A percentile compares a stretch with the other conserved stretches of the same genome.
phyloP scores from a whole-genome alignment of 495 filamentous ascomycete genomes.

The Daldinia decipiens region DNA sequence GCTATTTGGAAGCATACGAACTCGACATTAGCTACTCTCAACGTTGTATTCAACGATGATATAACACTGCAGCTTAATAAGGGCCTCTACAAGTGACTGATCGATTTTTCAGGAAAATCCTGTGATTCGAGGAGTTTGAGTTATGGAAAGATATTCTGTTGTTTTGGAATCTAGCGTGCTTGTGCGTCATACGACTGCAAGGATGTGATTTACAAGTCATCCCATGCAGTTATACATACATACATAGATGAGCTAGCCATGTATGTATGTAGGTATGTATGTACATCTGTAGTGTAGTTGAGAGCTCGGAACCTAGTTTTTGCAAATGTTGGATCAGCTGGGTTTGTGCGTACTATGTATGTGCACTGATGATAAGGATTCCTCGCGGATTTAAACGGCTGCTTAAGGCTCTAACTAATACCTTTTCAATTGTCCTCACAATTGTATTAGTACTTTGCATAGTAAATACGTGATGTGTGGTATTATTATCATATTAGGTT shows the following conservation, averaged over 20 bases:
- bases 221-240: constrained; percentile 9
- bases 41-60: not conserved
- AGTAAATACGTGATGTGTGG: no score
- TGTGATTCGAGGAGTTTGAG: not conserved
- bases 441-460: no score
- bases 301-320: not conserved
- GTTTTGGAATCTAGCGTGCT: constrained; percentile 1
- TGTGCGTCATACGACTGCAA: constrained; percentile 24
- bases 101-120: not conserved
- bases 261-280: no score
- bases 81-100: not conserved
- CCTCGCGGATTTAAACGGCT: not conserved
- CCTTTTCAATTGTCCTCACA: no score
- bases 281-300: not conserved
- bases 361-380: not conserved
- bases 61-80: not conserved
- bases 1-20: not conserved
- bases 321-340: not conserved
- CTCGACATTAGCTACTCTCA: not conserved
- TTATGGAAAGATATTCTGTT: not conserved
- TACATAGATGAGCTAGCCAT: not conserved
- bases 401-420: not conserved
- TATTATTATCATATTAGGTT: no score
- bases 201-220: not conserved
- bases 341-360: not conserved